phyloP scores from a whole-genome alignment of 2,329 filamentous ascomycete species.

The Ophiostoma novo-ulmi region DNA sequence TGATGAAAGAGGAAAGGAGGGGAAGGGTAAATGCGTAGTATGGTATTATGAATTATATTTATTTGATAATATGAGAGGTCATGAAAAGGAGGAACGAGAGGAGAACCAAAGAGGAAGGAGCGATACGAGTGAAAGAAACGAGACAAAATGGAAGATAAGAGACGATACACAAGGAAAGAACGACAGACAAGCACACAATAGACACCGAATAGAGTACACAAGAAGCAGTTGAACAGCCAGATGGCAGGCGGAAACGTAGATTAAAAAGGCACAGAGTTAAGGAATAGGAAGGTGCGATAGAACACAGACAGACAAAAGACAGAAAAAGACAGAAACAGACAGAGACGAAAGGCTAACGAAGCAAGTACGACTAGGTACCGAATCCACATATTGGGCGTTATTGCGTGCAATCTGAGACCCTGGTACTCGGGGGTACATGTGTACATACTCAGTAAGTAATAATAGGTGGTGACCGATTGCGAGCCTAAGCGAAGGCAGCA shows the following conservation, averaged over 20 bases:
- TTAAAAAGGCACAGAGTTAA: neutral
- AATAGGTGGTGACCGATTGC: neutral
- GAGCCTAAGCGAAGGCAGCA: neutral
- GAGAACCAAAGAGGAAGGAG: neutral
- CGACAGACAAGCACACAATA: neutral
- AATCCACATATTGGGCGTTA: neutral
- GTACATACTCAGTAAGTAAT: neutral
- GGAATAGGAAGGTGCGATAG: neutral
- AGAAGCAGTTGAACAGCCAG: neutral
- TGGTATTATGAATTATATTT: no score
- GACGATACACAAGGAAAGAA: neutral
- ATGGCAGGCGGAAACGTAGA: constrained; percentile 7
- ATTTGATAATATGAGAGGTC: no score
- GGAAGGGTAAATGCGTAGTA: neutral
- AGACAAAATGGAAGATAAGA: neutral
- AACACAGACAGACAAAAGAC: neutral
- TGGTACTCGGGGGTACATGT: neutral
- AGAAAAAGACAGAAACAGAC: no score
- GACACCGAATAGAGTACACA: neutral
- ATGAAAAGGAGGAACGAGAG: neutral
- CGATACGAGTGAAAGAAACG: neutral
- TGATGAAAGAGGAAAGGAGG: neutral
- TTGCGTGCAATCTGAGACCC: neutral
- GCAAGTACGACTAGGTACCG: no score
- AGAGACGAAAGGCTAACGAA: neutral